Evolutionary conservation across 495 filamentous ascomycete species (phyloP), one percentile per base, ranked within the genome.

Genomic region (Ascobolus immersus): DNA sequence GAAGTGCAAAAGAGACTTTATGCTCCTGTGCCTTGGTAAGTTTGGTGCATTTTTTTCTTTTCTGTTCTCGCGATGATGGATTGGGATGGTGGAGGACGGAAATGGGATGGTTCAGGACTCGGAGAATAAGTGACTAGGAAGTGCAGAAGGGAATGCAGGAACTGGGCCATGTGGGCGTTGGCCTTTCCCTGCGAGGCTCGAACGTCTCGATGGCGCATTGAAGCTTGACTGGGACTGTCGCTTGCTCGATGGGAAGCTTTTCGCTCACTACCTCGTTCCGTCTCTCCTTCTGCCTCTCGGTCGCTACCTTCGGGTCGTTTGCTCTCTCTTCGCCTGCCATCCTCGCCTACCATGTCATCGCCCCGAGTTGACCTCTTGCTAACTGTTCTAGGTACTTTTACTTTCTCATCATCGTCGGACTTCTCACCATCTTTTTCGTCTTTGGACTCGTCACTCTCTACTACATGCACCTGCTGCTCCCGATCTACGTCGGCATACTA

Each of bases 401-500:
- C 27, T 99, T 77, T 65, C 78, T 75, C 64, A 72, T 93, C 23
- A 69, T 71, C 20, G 63, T 68, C 35, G 60, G 63, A 40, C 54
- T 67, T 17, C 61, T 93, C 21, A 62, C 64, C 27, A 59, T 93
- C 35, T 50, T 71, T 51, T 86, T 81, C 60, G 65, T 89, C 33
- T 51, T 70, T 44, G 41, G 73, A 9, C 57, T 86, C 34, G 55
- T 84, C 34, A 61, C 57, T 52, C 68, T 94, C 11, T 73, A 81
- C 39, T 61, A 63, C 26, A 70, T 78, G 36, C 67, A 76, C 2
- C 71, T 77, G 23, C 65, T 99, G 8, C 65, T 99, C 8, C 86
- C 86, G 0, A 72, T 75, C 28, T 72, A 93, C 47, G 76, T 99
- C 41, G 70, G 94, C 46, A 61, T 94, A 31, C 72, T 73, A 40